Evolutionary conservation across 148 eudicot genomes (phyloP).

Genomic region (Spergularia marina): DNA sequence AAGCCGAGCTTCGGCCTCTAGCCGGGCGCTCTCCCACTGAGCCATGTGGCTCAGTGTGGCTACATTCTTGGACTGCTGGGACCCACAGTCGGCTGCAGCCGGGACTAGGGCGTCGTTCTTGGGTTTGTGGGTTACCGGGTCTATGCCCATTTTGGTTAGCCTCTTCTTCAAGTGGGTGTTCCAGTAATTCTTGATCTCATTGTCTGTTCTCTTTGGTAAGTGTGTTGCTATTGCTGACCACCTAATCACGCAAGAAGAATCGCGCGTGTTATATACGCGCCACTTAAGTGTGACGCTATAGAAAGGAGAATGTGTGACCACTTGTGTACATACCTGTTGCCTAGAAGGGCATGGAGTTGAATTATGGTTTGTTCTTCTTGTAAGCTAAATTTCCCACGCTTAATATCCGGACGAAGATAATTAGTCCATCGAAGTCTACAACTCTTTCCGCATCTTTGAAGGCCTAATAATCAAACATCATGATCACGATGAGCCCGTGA

Average conservation of each 20-base stretch:
- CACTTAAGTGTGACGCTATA: neutral
- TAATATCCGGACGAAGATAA: slow-evolving; percentile 90
- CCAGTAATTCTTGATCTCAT: slow-evolving; percentile 95
- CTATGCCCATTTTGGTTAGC: slow-evolving; percentile 81
- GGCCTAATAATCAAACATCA: slow-evolving; percentile 38
- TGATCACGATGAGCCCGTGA: neutral
- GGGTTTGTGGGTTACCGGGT: slow-evolving; percentile 92
- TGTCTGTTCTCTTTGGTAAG: slow-evolving; percentile 86
- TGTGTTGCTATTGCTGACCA: slow-evolving; percentile 99
- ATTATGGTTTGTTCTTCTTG: slow-evolving; percentile 97
- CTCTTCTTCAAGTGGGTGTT: slow-evolving; percentile 90
- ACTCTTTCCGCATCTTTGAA: slow-evolving; percentile 94
- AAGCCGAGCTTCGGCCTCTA: slow-evolving; percentile 89
- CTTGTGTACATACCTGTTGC: slow-evolving; percentile 59
- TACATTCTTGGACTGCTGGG: slow-evolving; percentile 46
- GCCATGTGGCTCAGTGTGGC: slow-evolving; percentile 95
- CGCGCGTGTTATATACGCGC: neutral
- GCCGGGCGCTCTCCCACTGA: slow-evolving; percentile 94
- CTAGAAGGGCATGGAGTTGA: slow-evolving; percentile 96
- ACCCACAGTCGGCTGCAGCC: slow-evolving; percentile 26
- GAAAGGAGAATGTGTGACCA: too few species aligned
- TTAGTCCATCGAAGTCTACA: slow-evolving; percentile 94
- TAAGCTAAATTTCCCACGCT: slow-evolving; percentile 84
- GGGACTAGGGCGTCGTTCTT: slow-evolving; percentile 59
- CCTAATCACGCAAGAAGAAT: slow-evolving; percentile 32